Evolutionary conservation across 2,329 filamentous ascomycete species (phyloP), one percentile per base, ranked within the genome.

Genomic region (Metarhizium rileyi): DNA sequence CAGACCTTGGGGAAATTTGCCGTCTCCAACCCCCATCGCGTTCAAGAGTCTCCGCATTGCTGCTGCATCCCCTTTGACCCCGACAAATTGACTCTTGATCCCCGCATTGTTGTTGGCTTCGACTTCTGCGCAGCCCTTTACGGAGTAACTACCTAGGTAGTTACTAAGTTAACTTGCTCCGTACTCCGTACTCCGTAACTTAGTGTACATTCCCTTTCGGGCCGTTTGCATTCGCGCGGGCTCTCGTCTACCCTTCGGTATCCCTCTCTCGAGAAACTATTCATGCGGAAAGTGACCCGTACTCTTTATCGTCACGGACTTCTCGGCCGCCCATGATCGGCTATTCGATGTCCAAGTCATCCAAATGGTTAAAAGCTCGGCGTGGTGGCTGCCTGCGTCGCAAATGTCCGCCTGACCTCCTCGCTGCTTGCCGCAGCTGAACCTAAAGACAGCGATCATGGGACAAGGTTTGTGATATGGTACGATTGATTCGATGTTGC

Each of bases 161-260:
- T n/a, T n/a, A n/a, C n/a, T n/a, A n/a, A n/a, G n/a, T n/a, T n/a
- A n/a, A n/a, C n/a, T n/a, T n/a, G n/a, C n/a, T n/a, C n/a, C n/a
- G n/a, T n/a, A n/a, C n/a, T n/a, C n/a, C n/a, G n/a, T n/a, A n/a
- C n/a, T n/a, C n/a, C n/a, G n/a, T n/a, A n/a, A n/a, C n/a, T 25
- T 50, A 48, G 51, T 44, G 47, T 40, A 8, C 7, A 26, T 10
- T 49, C 48, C n/a, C 14, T 45, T 49, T 49, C 48, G 41, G 48
- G 30, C 48, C 48, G 48, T 45, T 49, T 46, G 16, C 35, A 26
- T 7, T 14, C n/a, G 7, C 12, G 27, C 41, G 41, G 22, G 41
- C 41, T 27, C 41, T 43, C 20, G 22, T 6, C 23, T 9, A 23
- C 6, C 6, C 38, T 22, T 36, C n/a, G n/a, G n/a, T n/a, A n/a